A percentile compares a stretch with the other conserved stretches of the same genome.
These are phyloP conservation scores for Botrytis aclada DNA, from an alignment of 2,329 filamentous ascomycete species.

Conservation along the genomic window DNA sequence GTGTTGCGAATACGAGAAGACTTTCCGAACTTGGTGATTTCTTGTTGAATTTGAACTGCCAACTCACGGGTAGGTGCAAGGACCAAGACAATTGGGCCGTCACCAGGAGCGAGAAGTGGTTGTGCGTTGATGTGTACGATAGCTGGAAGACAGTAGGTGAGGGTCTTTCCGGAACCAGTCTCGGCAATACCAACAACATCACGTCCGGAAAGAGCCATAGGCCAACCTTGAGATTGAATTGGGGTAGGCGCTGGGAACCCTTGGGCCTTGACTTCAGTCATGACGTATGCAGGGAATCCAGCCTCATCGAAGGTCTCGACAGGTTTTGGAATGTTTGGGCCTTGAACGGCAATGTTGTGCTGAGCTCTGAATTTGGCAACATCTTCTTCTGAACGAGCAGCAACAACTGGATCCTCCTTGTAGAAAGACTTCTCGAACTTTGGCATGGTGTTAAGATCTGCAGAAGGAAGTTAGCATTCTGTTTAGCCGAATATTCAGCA, in stretches of 20 bases:
- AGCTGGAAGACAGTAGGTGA: constrained; percentile 95
- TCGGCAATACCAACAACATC: constrained; percentile 99
- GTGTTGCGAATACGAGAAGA: constrained; percentile 98
- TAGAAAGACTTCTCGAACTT: constrained; percentile 99
- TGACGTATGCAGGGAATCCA: constrained; percentile 93
- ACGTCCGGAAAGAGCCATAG: constrained; percentile 96
- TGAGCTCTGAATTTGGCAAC: constrained; percentile 85
- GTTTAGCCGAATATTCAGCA: neutral
- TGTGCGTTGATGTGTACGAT: constrained; percentile 99
- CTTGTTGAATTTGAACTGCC: constrained; percentile 96
- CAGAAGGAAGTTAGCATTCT: neutral
- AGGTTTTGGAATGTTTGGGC: constrained; percentile 80
- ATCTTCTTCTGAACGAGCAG: constrained; percentile 69
- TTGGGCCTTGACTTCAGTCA: constrained; percentile 98
- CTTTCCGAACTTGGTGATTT: constrained; percentile 98
- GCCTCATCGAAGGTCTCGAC: constrained; percentile 98
- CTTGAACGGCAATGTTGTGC: constrained; percentile 79
- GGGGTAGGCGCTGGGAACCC: constrained; percentile 91
- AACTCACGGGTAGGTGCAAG: constrained; percentile 96
- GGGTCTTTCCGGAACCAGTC: constrained; percentile 97
- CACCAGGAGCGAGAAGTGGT: constrained; percentile 88
- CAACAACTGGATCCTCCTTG: constrained; percentile 85
- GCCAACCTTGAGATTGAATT: constrained; percentile 98
- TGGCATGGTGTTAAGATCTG: constrained; percentile 74
- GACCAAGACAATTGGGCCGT: constrained; percentile 94